Evolutionary conservation across 202 grass and related monocot species (phyloP).

Genomic region (Hordeum pubiflorum): DNA sequence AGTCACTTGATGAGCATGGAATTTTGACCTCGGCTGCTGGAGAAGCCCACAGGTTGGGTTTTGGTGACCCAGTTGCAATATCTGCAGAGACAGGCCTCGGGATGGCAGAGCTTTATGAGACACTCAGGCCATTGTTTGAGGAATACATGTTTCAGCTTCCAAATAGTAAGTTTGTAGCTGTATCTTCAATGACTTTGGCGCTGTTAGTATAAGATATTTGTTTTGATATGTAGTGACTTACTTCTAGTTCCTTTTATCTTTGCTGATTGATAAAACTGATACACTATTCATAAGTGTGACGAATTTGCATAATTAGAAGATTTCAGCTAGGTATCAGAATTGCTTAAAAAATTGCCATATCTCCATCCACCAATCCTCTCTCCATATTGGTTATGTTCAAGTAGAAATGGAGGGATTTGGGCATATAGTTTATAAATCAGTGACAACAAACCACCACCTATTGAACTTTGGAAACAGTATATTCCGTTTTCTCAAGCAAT

Average conservation of each 20-base stretch:
- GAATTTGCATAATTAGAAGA: not conserved
- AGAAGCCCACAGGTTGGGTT: slow-evolving; percentile 84
- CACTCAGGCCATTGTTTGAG: slow-evolving; percentile 72
- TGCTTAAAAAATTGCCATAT: not conserved
- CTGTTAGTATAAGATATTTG: not conserved
- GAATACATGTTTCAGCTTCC: slow-evolving; percentile 67
- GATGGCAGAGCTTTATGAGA: slow-evolving; percentile 94
- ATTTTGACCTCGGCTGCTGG: slow-evolving; percentile 64
- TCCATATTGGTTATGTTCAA: slow-evolving; percentile 2
- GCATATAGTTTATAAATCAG: not conserved
- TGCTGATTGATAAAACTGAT: not conserved
- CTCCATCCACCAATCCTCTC: not conserved
- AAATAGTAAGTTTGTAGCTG: slow-evolving; percentile 42
- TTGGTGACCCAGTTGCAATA: slow-evolving; percentile 93
- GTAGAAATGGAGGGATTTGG: not conserved
- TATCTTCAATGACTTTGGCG: not conserved
- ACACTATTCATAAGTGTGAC: not conserved
- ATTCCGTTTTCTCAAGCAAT: not conserved
- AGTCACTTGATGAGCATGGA: slow-evolving; percentile 84
- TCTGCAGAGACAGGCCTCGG: slow-evolving; percentile 93
- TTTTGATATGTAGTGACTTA: slow-evolving; percentile 1
- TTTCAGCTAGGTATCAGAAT: slow-evolving; percentile 3
- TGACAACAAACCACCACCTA: not conserved
- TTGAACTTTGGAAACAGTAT: not conserved
- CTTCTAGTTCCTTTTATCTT: not conserved